A percentile compares a stretch with the other conserved stretches of the same genome.
Evolutionary conservation across 2,329 filamentous ascomycete species (phyloP).

Genomic region (Xylogone sp.): DNA sequence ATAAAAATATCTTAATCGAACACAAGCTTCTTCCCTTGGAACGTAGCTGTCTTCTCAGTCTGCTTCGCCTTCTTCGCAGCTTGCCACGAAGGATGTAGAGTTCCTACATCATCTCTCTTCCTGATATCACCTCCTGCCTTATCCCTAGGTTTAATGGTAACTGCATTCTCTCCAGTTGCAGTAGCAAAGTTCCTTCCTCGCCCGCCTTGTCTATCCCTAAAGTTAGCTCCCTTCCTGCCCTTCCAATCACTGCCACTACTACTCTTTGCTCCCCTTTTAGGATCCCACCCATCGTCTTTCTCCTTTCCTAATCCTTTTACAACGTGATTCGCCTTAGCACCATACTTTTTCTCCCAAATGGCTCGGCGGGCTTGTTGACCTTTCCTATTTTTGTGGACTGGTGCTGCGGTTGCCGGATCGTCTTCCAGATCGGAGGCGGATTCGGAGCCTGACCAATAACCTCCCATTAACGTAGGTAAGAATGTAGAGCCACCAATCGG

Average conservation of each 20-base stretch:
- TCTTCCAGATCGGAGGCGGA: constrained; percentile 64
- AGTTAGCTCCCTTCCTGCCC: constrained; percentile 7
- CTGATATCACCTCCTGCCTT: constrained; percentile 10
- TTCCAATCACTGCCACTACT: constrained; percentile 10
- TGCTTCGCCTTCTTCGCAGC: constrained; percentile 57
- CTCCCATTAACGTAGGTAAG: constrained; percentile 72
- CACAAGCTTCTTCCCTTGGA: constrained; percentile 54
- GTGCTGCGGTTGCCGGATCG: constrained; percentile 43
- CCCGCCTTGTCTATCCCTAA: constrained; percentile 2
- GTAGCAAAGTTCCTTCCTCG: constrained; percentile 3
- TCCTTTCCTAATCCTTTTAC: constrained; percentile 18
- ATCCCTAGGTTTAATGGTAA: constrained; percentile 21
- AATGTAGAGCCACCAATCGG: constrained; percentile 49
- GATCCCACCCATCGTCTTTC: constrained; percentile 54
- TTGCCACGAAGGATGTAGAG: constrained; percentile 61
- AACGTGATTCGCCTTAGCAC: constrained; percentile 51
- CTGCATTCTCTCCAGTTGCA: constrained; percentile 24
- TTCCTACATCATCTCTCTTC: constrained; percentile 46
- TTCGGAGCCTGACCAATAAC: constrained; percentile 75
- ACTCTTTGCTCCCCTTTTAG: constrained; percentile 46
- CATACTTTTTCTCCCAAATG: constrained; percentile 79
- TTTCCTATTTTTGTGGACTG: constrained; percentile 65
- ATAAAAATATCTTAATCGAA: constrained; percentile 42
- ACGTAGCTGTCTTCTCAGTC: constrained; percentile 45
- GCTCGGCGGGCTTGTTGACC: constrained; percentile 76